Evolutionary conservation across 176 grass and related monocot genomes (phyloP), one percentile per base, ranked within the genome.

Genomic region (Oryza australiensis): DNA sequence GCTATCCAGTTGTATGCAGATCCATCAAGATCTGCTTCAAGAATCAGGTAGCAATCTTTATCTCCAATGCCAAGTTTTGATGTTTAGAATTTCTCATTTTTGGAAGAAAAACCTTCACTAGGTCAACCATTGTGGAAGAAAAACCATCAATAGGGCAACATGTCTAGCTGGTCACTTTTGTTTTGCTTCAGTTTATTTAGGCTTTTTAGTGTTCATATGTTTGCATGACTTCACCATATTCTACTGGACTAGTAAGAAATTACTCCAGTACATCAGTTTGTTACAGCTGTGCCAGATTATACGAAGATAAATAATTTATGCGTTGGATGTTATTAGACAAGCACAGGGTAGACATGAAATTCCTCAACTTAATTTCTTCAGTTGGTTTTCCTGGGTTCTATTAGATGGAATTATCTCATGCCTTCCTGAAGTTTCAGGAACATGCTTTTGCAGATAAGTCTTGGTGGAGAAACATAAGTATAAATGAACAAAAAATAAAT

Each of bases 1-100:
- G 93, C 91, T 49, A 92, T 99, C 62, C 96, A 99, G 72, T 46
- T 99, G 20, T 95, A 88, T 60, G 84, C 55, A 22, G 94, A 94
- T 77, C 72, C 88, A 42, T 86, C 77, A 11, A 94, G 88, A 66
- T 38, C 84, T 24, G 37, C 77, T 72, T 80, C 83, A 79, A 87
- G 77, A 77, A 83, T 42, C 76, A 99, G 96, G 96, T 95, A 89
- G 34, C 12, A 66, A 42, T 62, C 68, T 60, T 8, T 88, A 26
- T 62, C 0, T 15, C 7, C 5, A 45, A 78, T 30, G 34, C 3
- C 4, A 71, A 24, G 57, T 72, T 63, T 10, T 55, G 20, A 42
- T 37, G 12, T 55, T 0, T 77, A 55, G 64, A 37, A 72, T 3
- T 66, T 59, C 27, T 24, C n/a, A 4, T 18, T 68, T 79, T 66